Evolutionary conservation across 2,329 filamentous ascomycete genomes (phyloP).

Genomic region (Talaromyces amestolkiae): DNA sequence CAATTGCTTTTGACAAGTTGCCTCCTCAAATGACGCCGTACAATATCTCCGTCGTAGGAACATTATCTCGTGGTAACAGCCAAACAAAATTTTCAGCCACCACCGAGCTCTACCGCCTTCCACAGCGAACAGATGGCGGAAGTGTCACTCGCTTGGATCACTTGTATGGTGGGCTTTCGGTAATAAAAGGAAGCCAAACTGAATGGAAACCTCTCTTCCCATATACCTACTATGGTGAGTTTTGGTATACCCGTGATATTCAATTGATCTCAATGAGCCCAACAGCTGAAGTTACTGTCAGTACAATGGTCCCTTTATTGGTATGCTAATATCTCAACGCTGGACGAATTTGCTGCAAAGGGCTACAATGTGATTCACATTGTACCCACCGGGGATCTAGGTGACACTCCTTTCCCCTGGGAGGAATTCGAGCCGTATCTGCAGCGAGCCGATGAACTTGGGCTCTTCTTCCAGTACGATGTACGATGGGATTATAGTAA

Average conservation of each 20-base stretch:
- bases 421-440: constrained; percentile 42
- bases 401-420: constrained; percentile 40
- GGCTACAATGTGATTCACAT: constrained; percentile 24
- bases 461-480: constrained; percentile 51
- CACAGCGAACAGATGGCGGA: constrained; percentile 42
- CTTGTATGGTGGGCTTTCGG: constrained; percentile 46
- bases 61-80: constrained; percentile 30
- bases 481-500: constrained; percentile 46
- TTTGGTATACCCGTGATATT: too few species aligned
- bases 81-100: constrained; percentile 33
- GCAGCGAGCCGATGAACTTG: constrained; percentile 43
- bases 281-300: not conserved
- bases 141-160: constrained; percentile 50
- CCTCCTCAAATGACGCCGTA: constrained; percentile 32
- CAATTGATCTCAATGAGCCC: not conserved
- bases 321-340: constrained; percentile 11
- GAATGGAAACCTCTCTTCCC: constrained; percentile 45
- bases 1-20: not conserved
- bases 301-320: constrained; percentile 16
- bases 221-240: constrained; percentile 47
- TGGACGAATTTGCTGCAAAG: constrained; percentile 3
- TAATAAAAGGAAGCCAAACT: constrained; percentile 32
- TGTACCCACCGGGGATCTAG: constrained; percentile 40
- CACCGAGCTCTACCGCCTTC: constrained; percentile 43
- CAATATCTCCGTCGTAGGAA: constrained; percentile 35